Conservation (phyloP, 192 early-diverging fungal genomes). For the Entomortierella lignicola region DNA sequence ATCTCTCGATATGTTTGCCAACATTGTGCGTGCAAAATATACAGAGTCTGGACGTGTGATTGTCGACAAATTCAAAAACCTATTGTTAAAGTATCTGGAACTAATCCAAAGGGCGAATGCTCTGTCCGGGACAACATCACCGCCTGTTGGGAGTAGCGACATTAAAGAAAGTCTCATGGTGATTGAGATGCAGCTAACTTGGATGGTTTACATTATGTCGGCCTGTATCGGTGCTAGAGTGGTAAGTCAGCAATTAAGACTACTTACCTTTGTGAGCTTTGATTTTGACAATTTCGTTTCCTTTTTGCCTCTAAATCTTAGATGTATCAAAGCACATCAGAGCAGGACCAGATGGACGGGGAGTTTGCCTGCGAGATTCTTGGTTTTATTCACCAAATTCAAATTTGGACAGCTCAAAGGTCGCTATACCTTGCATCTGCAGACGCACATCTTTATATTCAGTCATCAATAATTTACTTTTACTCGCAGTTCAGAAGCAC, state of each 20-base stretch:
- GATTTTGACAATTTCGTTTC: background rate
- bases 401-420: constrained; percentile 58
- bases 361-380: constrained; percentile 75
- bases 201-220: constrained; percentile 83
- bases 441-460: constrained; percentile 42
- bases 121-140: constrained; percentile 4
- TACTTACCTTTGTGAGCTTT: background rate
- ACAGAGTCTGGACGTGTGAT: constrained; percentile 58
- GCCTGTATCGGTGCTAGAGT: constrained; percentile 74
- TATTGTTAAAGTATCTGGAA: constrained; percentile 24
- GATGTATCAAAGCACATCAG: constrained; percentile 76
- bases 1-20: constrained; percentile 75
- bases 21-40: constrained; percentile 78
- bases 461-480: constrained; percentile 80
- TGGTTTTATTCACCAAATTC: constrained; percentile 78
- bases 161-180: constrained; percentile 42
- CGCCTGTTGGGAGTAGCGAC: constrained; percentile 20
- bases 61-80: constrained; percentile 10
- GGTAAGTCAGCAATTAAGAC: constrained; percentile 31
- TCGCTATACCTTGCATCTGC: constrained; percentile 54
- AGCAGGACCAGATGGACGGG: constrained; percentile 84
- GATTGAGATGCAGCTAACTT: constrained; percentile 70
- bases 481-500: constrained; percentile 79
- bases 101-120: constrained; percentile 28
- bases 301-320: constrained; percentile 9